Evolutionary conservation across 768 basidiomycete species (phyloP).

Genomic region (Russula sp.): DNA sequence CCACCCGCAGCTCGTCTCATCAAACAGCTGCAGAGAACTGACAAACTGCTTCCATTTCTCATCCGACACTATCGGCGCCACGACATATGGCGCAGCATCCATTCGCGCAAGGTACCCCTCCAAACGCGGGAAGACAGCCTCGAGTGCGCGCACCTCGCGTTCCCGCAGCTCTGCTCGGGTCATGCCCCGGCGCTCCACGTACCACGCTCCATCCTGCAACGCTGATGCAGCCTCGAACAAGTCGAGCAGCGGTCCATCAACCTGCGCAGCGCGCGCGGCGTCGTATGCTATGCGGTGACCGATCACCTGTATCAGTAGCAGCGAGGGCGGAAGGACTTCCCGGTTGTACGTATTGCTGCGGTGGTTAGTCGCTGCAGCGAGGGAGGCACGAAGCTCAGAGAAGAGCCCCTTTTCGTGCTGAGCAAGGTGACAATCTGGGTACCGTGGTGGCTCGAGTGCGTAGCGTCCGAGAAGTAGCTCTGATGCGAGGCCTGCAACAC

Average conservation of each 20-base stretch:
- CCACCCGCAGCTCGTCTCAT: not conserved
- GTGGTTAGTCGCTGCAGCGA: conserved; percentile 28
- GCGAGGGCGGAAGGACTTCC: conserved; percentile 51
- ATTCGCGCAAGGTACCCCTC: conserved; percentile 20
- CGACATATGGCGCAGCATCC: conserved; percentile 18
- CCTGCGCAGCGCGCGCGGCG: conserved; percentile 39
- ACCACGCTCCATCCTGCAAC: conserved; percentile 53
- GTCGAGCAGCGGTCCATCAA: conserved; percentile 47
- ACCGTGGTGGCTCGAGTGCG: conserved; percentile 39
- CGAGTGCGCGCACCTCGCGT: conserved; percentile 25
- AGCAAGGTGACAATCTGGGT: conserved; percentile 46
- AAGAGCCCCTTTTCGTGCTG: conserved; percentile 39
- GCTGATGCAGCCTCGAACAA: conserved; percentile 50
- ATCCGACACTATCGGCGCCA: conserved; percentile 24
- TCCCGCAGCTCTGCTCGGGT: conserved; percentile 41
- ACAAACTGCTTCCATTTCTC: conserved; percentile 20
- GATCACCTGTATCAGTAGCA: conserved; percentile 50
- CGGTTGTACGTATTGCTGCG: conserved; percentile 48
- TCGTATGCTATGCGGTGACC: conserved; percentile 59
- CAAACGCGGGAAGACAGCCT: conserved; percentile 25
- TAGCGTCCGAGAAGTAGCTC: conserved; percentile 56
- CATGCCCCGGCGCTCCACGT: conserved; percentile 46
- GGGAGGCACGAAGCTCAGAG: conserved; percentile 26
- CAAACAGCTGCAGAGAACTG: not conserved
- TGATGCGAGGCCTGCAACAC: conserved; percentile 43